These are phyloP conservation scores for Diplogelasinospora grovesii DNA, from an alignment of 495 filamentous ascomycete genomes.

Conservation along the genomic window DNA sequence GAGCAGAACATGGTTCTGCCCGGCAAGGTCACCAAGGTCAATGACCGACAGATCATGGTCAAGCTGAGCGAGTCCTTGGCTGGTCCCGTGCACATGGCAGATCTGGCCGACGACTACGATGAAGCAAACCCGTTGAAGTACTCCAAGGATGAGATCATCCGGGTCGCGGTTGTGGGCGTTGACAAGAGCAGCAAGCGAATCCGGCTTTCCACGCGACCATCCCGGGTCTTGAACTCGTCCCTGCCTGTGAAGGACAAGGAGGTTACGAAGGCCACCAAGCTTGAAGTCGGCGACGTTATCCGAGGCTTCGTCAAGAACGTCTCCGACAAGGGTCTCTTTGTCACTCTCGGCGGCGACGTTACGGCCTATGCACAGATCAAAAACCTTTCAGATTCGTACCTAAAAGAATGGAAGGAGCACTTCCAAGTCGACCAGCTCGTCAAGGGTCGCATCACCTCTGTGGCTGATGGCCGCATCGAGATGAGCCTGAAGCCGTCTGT, in stretches of 20 bases:
- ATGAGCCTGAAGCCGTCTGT: slow-evolving; percentile 81
- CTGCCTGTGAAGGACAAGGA: slow-evolving; percentile 77
- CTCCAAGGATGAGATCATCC: slow-evolving; percentile 76
- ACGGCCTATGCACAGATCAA: slow-evolving; percentile 75
- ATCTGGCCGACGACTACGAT: slow-evolving; percentile 80
- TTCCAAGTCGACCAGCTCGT: slow-evolving; percentile 85
- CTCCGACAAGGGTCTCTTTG: slow-evolving; percentile 78
- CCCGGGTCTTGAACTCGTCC: slow-evolving; percentile 79
- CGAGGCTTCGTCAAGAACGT: slow-evolving; percentile 87
- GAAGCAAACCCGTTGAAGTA: slow-evolving; percentile 55
- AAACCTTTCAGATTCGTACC: slow-evolving; percentile 80
- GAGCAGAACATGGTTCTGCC: slow-evolving; percentile 72
- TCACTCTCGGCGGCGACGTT: slow-evolving; percentile 70
- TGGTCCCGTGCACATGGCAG: slow-evolving; percentile 66
- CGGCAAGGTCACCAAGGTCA: slow-evolving; percentile 76
- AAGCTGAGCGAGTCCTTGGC: slow-evolving; percentile 73
- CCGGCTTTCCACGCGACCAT: slow-evolving; percentile 74
- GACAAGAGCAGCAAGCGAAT: slow-evolving; percentile 80
- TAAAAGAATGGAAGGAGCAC: slow-evolving; percentile 93
- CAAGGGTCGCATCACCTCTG: slow-evolving; percentile 69
- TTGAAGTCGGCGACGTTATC: slow-evolving; percentile 72
- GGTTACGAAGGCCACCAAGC: slow-evolving; percentile 56
- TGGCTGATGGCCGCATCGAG: slow-evolving; percentile 69
- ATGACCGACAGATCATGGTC: slow-evolving; percentile 74
- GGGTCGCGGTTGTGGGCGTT: slow-evolving; percentile 72